Conservation (phyloP, 768 basidiomycete genomes). For the Fomitopsis serialis region DNA sequence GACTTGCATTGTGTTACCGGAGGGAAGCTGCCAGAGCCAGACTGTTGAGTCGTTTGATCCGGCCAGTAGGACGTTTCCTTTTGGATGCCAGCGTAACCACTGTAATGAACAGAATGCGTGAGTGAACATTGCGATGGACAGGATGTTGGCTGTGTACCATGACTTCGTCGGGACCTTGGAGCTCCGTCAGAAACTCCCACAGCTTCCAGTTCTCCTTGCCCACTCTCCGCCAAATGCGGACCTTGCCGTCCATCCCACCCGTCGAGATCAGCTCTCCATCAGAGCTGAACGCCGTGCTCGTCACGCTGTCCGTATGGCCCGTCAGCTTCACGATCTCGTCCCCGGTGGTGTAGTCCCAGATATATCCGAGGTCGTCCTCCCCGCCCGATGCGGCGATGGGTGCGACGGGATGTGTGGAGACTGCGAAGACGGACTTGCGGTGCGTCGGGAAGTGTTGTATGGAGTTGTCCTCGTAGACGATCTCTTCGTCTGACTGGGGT, state of each 20-base stretch:
- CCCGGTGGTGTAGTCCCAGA: constrained; percentile 86
- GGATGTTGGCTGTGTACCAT: constrained; percentile 74
- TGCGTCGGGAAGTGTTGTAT: constrained; percentile 69
- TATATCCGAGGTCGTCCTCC: constrained; percentile 91
- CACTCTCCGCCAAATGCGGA: constrained; percentile 87
- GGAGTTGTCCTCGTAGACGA: constrained; percentile 50
- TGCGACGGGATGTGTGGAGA: constrained; percentile 78
- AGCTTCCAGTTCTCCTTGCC: constrained; percentile 64
- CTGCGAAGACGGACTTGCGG: constrained; percentile 72
- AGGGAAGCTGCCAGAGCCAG: constrained; percentile 97
- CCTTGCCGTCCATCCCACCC: constrained; percentile 96
- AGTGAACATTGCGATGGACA: neutral
- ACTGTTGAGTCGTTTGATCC: constrained; percentile 91
- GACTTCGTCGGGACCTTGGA: constrained; percentile 94
- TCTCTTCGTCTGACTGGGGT: constrained; percentile 21
- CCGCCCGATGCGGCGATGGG: constrained; percentile 88
- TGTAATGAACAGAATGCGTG: no score
- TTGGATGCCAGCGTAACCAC: constrained; percentile 98
- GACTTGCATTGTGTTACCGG: constrained; percentile 93
- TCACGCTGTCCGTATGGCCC: constrained; percentile 92
- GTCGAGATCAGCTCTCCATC: constrained; percentile 94
- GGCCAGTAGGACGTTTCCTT: constrained; percentile 79
- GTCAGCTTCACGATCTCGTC: constrained; percentile 78
- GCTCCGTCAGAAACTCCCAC: constrained; percentile 94
- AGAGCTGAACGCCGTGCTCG: constrained; percentile 66